Evolutionary conservation across 192 early-diverging fungal genomes (phyloP), one percentile per base, ranked within the genome.

Genomic region (Chytriomyces sp.): DNA sequence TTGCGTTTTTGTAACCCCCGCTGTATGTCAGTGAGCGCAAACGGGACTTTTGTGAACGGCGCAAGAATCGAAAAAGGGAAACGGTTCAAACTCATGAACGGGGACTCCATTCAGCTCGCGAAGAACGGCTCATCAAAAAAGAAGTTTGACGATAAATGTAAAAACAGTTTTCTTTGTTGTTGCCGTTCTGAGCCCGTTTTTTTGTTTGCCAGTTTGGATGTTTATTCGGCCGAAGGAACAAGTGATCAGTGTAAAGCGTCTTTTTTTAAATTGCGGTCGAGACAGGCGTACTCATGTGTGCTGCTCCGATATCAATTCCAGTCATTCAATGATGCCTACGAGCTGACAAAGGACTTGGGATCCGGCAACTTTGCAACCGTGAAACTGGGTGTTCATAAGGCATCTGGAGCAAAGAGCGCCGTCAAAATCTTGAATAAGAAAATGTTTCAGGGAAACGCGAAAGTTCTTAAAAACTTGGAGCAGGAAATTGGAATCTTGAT

Each of bases 311-410:
- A 35, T 35, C 35, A 35, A 35, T 35, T 35, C 35, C 11, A 81
- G 48, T 57, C 79, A 8, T 50, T 83, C 6, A 69, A 78, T 10
- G 69, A 82, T 16, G 71, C 62, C 18, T 83, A 74, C 49, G 45
- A 44, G 7, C 50, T 83, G 9, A 64, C 23, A 9, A 35, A 73
- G 45, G 45, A 57, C 0, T 63, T 83, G 0, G 82, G 82, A 47
- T 80, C 73, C 28, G 93, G 93, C 24, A 90, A 91, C 28, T 94
- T 92, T 83, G 91, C 92, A 7, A 86, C 90, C 62, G 92, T 94
- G 50, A 76, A 86, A 35, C 80, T 87, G 45, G 93, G 85, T 3
- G 75, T 86, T 45, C 80, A 89, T 43, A 87, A 89, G 59, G 81
- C 84, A 48, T 87, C 91, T n/a, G 84, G 87, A 28, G 65, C 85